Base-by-base conservation (phyloP, 495 filamentous ascomycete species). In the Lepraria neglecta region DNA sequence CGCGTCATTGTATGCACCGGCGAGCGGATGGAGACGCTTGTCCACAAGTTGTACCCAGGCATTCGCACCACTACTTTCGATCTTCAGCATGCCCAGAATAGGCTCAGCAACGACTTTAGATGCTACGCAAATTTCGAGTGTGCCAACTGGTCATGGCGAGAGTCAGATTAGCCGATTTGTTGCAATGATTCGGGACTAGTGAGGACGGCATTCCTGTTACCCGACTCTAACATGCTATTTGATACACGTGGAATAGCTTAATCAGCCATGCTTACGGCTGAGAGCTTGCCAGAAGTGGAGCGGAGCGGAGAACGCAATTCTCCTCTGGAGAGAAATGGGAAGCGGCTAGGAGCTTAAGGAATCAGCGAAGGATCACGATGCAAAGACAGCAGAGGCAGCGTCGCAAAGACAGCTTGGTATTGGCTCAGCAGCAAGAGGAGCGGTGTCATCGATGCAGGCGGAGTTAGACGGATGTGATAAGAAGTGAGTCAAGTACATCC, bases 101-200 rank as follows among this genome's bases (percentile, higher is more conserved):
- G 82, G 14, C 71, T 92, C 46, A 85, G 84, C 68, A 92, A 92
- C 68, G 86, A 87, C 74, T 92, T 91, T 68, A 75, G 81, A 63
- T 90, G 87, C 70, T 91, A 89, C 62, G 82, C 87, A 4, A 89
- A 88, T 63, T 91, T 86, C 61, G 83, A 88, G 70, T 76, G 81
- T 61, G 72, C 69, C 9, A 69, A 61, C 1, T 87, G 88, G 82
- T 74, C 63, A 21, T 76, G 72, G 59, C 59, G 50, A 33, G 11
- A 35, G 14, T 33, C 6, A 43, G 45, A 33, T 6, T 59, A 28
- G 46, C 12, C 10, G 3, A 45, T 14, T 28, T 4, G 24, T 19
- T 6, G 24, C 17, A 7, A 33, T 40, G 9, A n/a, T 17, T 3
- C 27, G 28, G 27, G 17, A 15, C 12, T 6, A 4, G 33, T 35